phyloP scores from a whole-genome alignment of 2,329 filamentous ascomycete species.

The Colletotrichum sp. region DNA sequence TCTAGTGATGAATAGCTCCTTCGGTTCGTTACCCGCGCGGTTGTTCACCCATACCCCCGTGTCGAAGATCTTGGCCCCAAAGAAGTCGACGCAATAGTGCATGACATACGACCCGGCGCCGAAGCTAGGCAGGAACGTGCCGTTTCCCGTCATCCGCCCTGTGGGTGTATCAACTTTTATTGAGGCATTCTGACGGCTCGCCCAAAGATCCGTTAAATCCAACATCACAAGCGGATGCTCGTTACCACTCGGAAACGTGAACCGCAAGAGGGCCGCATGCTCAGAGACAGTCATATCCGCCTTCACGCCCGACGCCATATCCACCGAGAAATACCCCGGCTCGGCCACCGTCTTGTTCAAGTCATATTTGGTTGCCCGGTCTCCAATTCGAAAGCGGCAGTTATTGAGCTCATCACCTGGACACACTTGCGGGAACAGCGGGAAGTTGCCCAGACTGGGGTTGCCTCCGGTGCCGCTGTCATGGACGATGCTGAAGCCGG shows the following conservation, averaged over 20 bases:
- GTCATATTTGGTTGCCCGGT: conserved; percentile 43
- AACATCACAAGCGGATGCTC: conserved; percentile 58
- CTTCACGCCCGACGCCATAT: conserved; percentile 54
- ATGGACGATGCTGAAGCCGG: conserved; percentile 54
- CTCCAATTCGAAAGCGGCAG: conserved; percentile 57
- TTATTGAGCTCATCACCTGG: conserved; percentile 54
- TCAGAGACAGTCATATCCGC: conserved; percentile 67
- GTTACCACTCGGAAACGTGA: conserved; percentile 53
- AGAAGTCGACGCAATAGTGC: conserved; percentile 67
- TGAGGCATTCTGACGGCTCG: conserved; percentile 40
- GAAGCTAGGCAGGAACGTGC: conserved; percentile 65
- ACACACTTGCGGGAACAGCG: conserved; percentile 48
- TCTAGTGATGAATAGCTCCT: conserved; percentile 40
- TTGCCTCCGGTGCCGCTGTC: conserved; percentile 38
- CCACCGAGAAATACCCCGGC: conserved; percentile 65
- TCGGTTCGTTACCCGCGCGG: conserved; percentile 40
- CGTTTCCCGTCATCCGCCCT: conserved; percentile 61
- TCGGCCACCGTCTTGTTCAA: conserved; percentile 47
- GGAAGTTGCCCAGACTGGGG: conserved; percentile 48
- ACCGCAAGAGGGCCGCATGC: conserved; percentile 65
- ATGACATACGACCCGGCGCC: conserved; percentile 62
- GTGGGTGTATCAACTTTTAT: conserved; percentile 53
- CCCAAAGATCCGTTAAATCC: conserved; percentile 65
- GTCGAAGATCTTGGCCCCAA: conserved; percentile 40
- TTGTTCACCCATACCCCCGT: conserved; percentile 44